phyloP scores from a whole-genome alignment of 2,329 filamentous ascomycete genomes.

The Malbranchea cinnamomea region DNA sequence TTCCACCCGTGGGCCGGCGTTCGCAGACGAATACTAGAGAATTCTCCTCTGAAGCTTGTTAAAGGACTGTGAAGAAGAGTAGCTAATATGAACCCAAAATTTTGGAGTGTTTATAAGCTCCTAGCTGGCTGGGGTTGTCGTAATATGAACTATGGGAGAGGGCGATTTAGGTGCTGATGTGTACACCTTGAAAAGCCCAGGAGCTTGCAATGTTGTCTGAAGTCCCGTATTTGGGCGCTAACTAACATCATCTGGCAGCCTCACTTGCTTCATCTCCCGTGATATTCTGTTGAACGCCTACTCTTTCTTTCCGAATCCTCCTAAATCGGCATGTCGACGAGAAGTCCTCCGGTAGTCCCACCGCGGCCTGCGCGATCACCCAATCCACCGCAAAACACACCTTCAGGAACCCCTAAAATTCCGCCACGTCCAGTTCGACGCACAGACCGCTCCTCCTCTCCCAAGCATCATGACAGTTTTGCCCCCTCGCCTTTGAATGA shows the following conservation, averaged over 20 bases:
- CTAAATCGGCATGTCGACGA: conserved; percentile 12
- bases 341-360: conserved; percentile 11
- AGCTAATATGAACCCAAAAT: too few relatives aligned
- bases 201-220: not conserved
- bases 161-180: too few relatives aligned
- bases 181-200: conserved; percentile 10
- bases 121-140: too few relatives aligned
- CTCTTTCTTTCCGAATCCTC: too few relatives aligned
- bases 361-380: conserved; percentile 26
- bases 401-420: conserved; percentile 8
- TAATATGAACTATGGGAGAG: too few relatives aligned
- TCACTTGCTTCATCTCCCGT: too few relatives aligned
- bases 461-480: conserved; percentile 5
- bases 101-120: too few relatives aligned
- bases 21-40: too few relatives aligned
- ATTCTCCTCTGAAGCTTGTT: too few relatives aligned
- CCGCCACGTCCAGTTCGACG: conserved; percentile 8
- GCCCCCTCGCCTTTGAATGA: conserved; percentile 10
- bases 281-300: too few relatives aligned
- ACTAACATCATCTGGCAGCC: conserved; percentile 1
- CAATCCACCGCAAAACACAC: conserved; percentile 14
- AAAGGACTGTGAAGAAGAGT: too few relatives aligned
- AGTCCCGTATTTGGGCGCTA: not conserved
- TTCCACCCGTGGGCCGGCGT: too few relatives aligned
- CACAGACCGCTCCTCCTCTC: conserved; percentile 6